phyloP scores from a whole-genome alignment of 495 filamentous ascomycete species.

The Neurospora pannonica region DNA sequence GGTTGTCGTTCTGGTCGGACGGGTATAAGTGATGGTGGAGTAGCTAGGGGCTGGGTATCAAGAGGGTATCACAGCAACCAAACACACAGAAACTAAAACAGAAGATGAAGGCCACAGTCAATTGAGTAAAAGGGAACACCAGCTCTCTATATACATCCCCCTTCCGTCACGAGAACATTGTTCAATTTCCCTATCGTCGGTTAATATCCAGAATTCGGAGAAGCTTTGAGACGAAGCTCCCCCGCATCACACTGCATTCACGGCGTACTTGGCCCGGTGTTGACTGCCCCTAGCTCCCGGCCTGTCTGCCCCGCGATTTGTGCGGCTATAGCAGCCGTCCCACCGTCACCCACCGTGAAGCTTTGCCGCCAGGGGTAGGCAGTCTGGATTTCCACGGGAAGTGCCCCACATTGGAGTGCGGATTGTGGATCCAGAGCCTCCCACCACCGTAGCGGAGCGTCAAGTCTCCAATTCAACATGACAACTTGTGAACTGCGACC shows the following conservation, averaged over 20 bases:
- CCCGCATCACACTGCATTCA: background rate
- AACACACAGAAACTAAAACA: background rate
- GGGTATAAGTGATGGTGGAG: background rate
- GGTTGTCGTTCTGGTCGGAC: background rate
- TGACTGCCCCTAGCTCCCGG: conserved; percentile 8
- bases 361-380: background rate
- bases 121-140: background rate
- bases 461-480: background rate
- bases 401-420: conserved; percentile 3
- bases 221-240: background rate
- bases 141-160: background rate
- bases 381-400: background rate
- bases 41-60: background rate
- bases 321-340: conserved; percentile 16
- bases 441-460: background rate
- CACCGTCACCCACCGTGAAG: background rate
- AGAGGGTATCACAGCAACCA: background rate
- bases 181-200: background rate
- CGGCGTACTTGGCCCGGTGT: background rate
- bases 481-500: background rate
- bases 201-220: background rate
- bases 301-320: conserved; percentile 24
- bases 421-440: background rate
- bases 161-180: background rate
- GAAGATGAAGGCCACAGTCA: background rate